A percentile compares a stretch with the other conserved stretches of the same genome.
These are phyloP conservation scores for Boletus pseudopeckii DNA, from an alignment of 768 basidiomycete genomes.

Conservation along the genomic window DNA sequence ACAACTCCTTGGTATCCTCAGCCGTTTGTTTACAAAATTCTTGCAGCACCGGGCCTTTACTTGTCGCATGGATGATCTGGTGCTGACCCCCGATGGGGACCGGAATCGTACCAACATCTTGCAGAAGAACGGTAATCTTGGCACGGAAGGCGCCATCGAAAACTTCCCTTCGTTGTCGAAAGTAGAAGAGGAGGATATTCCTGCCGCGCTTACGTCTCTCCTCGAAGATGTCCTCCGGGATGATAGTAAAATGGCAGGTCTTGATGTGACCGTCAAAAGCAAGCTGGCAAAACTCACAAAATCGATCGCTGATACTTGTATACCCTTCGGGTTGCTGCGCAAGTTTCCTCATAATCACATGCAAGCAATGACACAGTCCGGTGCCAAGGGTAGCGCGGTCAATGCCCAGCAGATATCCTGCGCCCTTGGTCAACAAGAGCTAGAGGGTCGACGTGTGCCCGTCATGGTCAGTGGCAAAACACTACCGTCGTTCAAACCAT, in stretches of 20 bases:
- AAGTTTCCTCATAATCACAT: constrained; percentile 98
- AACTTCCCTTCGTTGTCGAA: constrained; percentile 75
- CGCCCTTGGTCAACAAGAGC: constrained; percentile 92
- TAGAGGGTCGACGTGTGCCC: constrained; percentile 97
- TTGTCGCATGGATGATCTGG: constrained; percentile 97
- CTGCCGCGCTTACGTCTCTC: constrained; percentile 55
- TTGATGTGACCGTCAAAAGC: constrained; percentile 89
- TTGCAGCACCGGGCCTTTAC: constrained; percentile 96
- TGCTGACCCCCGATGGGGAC: constrained; percentile 82
- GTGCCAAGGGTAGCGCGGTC: constrained; percentile 96
- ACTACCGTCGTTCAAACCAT: constrained; percentile 91
- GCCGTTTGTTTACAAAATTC: constrained; percentile 94
- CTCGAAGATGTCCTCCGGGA: constrained; percentile 92
- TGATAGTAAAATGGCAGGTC: constrained; percentile 94
- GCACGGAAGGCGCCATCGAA: constrained; percentile 85
- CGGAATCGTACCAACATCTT: constrained; percentile 63
- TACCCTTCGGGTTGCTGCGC: constrained; percentile 84
- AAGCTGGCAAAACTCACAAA: constrained; percentile 84
- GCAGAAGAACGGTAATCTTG: constrained; percentile 62
- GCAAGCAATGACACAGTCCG: constrained; percentile 98
- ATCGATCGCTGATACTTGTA: constrained; percentile 81
- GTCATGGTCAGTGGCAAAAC: constrained; percentile 99
- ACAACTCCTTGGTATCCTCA: constrained; percentile 86
- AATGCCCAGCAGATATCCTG: constrained; percentile 99
- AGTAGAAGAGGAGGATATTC: constrained; percentile 50